These are phyloP conservation scores for Podospora anserina DNA, from an alignment of 495 filamentous ascomycete genomes.

Conservation along the genomic window DNA sequence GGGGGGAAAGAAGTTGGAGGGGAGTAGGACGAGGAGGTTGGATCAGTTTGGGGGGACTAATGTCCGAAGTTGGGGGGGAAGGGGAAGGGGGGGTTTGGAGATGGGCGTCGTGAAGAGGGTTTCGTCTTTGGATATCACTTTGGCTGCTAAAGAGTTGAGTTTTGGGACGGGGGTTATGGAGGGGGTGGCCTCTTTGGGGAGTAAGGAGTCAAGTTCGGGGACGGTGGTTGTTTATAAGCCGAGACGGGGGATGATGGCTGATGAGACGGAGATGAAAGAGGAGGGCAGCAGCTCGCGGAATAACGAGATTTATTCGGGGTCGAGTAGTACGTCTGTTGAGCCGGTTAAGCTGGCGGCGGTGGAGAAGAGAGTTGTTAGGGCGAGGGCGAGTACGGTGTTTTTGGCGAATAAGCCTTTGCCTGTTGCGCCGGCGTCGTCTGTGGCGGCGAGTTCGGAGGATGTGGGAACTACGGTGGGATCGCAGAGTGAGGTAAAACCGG, in stretches of 20 bases:
- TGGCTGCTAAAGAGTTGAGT: too few relatives aligned
- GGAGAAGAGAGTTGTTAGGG: constrained; percentile 1
- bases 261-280: constrained; percentile 11
- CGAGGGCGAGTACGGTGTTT: constrained; percentile 16
- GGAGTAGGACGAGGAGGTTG: constrained; percentile 7
- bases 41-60: not conserved
- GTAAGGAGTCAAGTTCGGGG: constrained; percentile 18
- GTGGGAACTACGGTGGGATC: not conserved
- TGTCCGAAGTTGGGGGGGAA: too few relatives aligned
- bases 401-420: constrained; percentile 20
- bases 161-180: too few relatives aligned
- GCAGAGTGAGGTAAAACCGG: not conserved
- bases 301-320: not conserved
- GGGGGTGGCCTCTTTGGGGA: constrained; percentile 9
- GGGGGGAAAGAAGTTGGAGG: not conserved
- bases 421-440: not conserved
- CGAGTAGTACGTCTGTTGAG: not conserved
- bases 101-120: too few relatives aligned
- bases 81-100: too few relatives aligned
- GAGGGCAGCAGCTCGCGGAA: not conserved
- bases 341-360: not conserved
- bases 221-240: constrained; percentile 18
- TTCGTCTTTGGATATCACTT: too few relatives aligned
- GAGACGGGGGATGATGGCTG: not conserved
- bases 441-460: not conserved